A percentile compares a stretch with the other conserved stretches of the same genome.
These are phyloP conservation scores for Cercospora beticola DNA, from an alignment of 2,329 filamentous ascomycete species.

Conservation along the genomic window DNA sequence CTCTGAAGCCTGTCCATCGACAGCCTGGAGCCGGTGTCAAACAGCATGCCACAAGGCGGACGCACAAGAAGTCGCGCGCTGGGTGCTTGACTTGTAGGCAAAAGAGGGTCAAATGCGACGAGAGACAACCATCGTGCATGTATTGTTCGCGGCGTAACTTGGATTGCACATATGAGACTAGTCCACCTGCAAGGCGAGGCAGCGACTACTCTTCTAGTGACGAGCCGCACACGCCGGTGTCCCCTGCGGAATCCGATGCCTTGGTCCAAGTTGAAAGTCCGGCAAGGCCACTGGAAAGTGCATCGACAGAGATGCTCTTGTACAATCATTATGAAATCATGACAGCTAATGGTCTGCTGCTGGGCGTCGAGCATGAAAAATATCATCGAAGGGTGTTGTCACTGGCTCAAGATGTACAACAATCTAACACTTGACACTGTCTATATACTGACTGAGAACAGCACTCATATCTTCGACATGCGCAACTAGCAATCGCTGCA, in stretches of 20 bases:
- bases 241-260: not conserved
- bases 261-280: not conserved
- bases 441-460: not conserved
- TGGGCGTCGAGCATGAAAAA: constrained; percentile 13
- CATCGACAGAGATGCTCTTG: constrained; percentile 8
- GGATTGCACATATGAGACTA: constrained; percentile 9
- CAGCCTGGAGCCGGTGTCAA: not conserved
- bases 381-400: constrained; percentile 16
- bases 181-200: not conserved
- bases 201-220: not conserved
- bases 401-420: constrained; percentile 13
- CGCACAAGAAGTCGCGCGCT: constrained; percentile 23
- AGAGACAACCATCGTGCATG: constrained; percentile 10
- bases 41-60: constrained; percentile 7
- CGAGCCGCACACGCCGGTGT: not conserved
- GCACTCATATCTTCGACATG: constrained; percentile 17
- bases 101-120: constrained; percentile 23
- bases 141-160: constrained; percentile 9
- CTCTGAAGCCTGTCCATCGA: not conserved
- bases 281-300: not conserved
- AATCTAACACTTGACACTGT: not conserved
- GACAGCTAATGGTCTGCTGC: constrained; percentile 11
- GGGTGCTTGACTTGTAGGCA: constrained; percentile 20
- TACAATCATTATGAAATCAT: constrained; percentile 17
- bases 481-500: constrained; percentile 15